A percentile compares a stretch with the other conserved stretches of the same genome.
Conservation (phyloP, 176 grass and related monocot species). For the Raddia guianensis region DNA sequence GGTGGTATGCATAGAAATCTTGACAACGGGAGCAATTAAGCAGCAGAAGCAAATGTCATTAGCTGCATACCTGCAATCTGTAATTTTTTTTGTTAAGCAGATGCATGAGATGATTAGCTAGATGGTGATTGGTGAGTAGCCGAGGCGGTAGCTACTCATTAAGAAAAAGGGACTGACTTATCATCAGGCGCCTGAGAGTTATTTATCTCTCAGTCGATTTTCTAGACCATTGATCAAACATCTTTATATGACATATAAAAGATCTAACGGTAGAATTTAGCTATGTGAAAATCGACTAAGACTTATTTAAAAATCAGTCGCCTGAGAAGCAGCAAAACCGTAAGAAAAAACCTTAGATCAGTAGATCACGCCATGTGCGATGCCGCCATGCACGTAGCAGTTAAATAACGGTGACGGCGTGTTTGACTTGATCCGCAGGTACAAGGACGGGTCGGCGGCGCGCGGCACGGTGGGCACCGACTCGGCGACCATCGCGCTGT, state of each 20-base stretch:
- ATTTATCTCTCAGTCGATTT: no score
- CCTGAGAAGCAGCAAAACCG: no score
- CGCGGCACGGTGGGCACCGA: slow-evolving; percentile 72
- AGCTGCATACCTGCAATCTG: background rate
- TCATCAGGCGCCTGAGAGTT: no score
- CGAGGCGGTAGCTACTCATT: background rate
- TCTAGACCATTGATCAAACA: no score
- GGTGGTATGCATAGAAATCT: slow-evolving; percentile 31
- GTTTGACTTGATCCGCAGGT: slow-evolving; percentile 52
- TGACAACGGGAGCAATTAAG: background rate
- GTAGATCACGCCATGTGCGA: slow-evolving; percentile 41
- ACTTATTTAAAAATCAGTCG: no score
- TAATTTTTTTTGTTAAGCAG: background rate
- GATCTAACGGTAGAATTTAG: no score
- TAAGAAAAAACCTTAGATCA: slow-evolving; percentile 10
- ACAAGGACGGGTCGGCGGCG: slow-evolving; percentile 80
- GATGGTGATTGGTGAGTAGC: slow-evolving; percentile 8
- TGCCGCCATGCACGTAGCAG: slow-evolving; percentile 4
- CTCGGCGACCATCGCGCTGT: slow-evolving; percentile 74
- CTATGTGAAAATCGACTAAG: no score
- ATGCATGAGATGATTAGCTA: background rate
- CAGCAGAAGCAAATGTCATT: background rate
- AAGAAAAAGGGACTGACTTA: no score
- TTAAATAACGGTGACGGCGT: background rate
- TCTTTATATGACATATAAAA: no score